Conservation (phyloP, 2,329 filamentous ascomycete genomes). For the Pseudocercospora fijiensis region DNA sequence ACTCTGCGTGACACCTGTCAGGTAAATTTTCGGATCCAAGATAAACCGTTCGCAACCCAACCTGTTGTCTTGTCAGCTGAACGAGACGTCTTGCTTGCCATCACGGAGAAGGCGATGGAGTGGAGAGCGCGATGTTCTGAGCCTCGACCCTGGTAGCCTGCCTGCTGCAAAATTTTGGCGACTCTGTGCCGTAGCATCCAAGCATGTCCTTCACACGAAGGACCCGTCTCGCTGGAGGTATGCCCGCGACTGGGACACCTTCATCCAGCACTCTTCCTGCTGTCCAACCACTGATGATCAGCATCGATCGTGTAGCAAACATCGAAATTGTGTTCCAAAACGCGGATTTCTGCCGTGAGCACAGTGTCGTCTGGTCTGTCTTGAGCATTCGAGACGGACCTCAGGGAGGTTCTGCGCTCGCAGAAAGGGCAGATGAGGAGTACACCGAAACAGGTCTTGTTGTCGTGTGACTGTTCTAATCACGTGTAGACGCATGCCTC, state of each 20-base stretch:
- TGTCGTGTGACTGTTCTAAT: background rate
- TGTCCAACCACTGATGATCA: background rate
- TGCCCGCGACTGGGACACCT: background rate
- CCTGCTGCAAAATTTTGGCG: background rate
- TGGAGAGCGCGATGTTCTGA: background rate
- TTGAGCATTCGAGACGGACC: background rate
- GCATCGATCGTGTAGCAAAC: background rate
- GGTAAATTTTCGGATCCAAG: background rate
- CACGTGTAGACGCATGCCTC: background rate
- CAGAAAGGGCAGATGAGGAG: background rate
- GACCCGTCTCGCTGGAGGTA: background rate
- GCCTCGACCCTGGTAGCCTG: background rate
- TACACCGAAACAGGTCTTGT: background rate
- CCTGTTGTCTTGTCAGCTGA: background rate
- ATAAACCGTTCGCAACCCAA: conserved; percentile 11
- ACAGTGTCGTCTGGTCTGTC: background rate
- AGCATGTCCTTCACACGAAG: background rate
- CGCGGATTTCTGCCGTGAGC: background rate
- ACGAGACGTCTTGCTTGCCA: background rate
- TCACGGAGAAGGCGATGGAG: background rate
- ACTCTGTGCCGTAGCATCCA: background rate
- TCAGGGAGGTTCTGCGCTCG: background rate
- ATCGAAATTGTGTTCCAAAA: background rate
- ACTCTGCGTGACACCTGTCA: conserved; percentile 17
- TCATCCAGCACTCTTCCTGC: background rate